Base-by-base conservation (phyloP, 2,329 filamentous ascomycete genomes). In the Ceratocystis destructans region DNA sequence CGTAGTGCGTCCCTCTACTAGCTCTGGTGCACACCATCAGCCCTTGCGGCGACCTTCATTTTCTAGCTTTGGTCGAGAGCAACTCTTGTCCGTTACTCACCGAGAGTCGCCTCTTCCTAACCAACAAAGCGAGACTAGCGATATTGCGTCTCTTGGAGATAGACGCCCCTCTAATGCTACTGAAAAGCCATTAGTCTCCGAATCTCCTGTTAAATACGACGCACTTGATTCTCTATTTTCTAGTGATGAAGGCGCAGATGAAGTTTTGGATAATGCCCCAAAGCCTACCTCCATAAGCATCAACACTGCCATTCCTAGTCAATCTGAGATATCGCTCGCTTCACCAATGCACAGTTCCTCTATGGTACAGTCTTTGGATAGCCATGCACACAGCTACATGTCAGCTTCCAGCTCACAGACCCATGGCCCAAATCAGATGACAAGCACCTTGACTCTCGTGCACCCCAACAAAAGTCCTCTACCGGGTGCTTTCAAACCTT, bases 401-500 rank as follows among this genome's bases (percentile, higher is more conserved):
- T 55, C 59, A 37, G 45, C 55, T 37, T 62, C 63, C 1, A 67
- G 66, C 48, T 44, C 66, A 3, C 45, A 48, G 15, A 22, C 59
- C 3, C 50, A 68, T 45, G 55, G 41, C 57, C 4, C 63, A 48
- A 12, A 20, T 20, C n/a, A 50, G 41, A 22, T 17, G 33, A 15
- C 2, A 22, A 17, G 45, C 53, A 31, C 55, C 41, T 41, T 62
- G 37, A 5, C 31, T 33, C 25, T 37, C 5, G 22, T 15, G 8
- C 55, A 63, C 0, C 66, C 45, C 8, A 67, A 62, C n/a, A 8
- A 50, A 8, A 10, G 37, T 12, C 46, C 53, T 8, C 20, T 46
- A 5, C 62, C 55, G 15, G 48, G 45, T 15, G 62, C 31, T n/a
- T 68, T 68, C n/a, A 68, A 68, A 25, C 66, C 66, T 8, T 68